Percentiles rank a stretch among this genome's conserved stretches.
Evolutionary conservation across 1,139 yeast species (phyloP).

Genomic region (Yamadazyma dendronema): DNA sequence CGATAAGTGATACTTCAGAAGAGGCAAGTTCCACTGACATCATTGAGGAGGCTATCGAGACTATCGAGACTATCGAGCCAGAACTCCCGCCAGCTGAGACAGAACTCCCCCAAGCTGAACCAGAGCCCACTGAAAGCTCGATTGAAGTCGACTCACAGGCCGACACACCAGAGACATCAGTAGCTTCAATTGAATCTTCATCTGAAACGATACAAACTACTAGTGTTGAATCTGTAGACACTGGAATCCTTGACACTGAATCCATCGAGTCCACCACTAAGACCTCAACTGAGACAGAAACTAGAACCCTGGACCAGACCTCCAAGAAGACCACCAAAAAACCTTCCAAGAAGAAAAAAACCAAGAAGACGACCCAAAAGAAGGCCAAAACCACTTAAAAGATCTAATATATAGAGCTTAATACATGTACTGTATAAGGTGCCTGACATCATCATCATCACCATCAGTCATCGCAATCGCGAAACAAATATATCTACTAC

Average conservation of each 20-base stretch:
- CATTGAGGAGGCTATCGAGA: neutral
- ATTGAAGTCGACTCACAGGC: too few species aligned
- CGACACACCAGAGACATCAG: too few species aligned
- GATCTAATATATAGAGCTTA: neutral
- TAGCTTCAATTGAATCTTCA: too few species aligned
- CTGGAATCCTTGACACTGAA: neutral
- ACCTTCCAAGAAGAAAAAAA: too few species aligned
- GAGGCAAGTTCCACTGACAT: too few species aligned
- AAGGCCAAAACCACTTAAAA: slow-evolving; percentile 9
- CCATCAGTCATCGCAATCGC: neutral
- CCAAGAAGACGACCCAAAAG: slow-evolving; percentile 9
- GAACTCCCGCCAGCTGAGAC: neutral
- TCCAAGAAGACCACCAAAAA: slow-evolving; percentile 5
- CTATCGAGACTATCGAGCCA: neutral
- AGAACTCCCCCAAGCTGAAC: neutral
- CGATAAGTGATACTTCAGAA: neutral
- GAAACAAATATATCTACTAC: neutral
- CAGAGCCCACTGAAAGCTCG: neutral
- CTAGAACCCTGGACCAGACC: neutral
- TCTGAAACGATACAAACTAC: too few species aligned
- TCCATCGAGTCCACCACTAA: too few species aligned
- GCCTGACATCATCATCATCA: neutral
- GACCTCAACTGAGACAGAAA: neutral
- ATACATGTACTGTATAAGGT: neutral
- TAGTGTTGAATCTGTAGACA: too few species aligned